Evolutionary conservation across 371 early-diverging fungal species (phyloP), one percentile per base, ranked within the genome.

Genomic region (Mortierella sp.): DNA sequence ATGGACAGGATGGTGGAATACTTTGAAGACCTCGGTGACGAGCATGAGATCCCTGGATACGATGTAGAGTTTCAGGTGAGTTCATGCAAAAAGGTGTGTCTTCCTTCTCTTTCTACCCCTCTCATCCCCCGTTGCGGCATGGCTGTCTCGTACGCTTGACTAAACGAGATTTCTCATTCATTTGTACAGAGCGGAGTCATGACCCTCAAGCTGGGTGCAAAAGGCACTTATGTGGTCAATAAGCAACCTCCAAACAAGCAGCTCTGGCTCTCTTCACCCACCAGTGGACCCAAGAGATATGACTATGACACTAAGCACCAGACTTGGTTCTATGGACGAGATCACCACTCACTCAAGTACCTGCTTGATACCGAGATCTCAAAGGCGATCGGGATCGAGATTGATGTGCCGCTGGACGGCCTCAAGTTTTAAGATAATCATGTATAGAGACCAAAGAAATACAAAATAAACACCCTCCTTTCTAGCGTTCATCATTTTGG

Each of bases 221-320:
- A 85, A 44, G 99, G 99, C 23, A 97, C 96, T 0, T 99, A 95
- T 80, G 98, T 99, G 1, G 81, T 99, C 70, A 99, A 99, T 83
- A 99, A 97, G 79, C 99, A 99, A 80, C 99, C 99, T 24, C 95
- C 99, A 3, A 97, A 97, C 85, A 90, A 90, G 75, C 99, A 99
- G 81, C 94, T 99, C 21, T 99, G 99, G 99, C 82, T 96, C 8
- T 98, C 99, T 15, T 98, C 99, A 7, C 99, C 99, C 5, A 70
- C 91, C 30, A 92, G 88, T 78, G 99, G 99, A 7, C 98, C 97
- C 7, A 93, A 92, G 73, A 88, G 97, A 50, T 99, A 91, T 72
- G 95, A 96, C 69, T 92, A 86, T 60, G 88, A 89, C 59, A 58
- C 64, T 1, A 63, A 71, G 15, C 60, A 82, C 21, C 66, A 82